Conservation (phyloP, 257 asterid genomes). For the Solanum sitiens region DNA sequence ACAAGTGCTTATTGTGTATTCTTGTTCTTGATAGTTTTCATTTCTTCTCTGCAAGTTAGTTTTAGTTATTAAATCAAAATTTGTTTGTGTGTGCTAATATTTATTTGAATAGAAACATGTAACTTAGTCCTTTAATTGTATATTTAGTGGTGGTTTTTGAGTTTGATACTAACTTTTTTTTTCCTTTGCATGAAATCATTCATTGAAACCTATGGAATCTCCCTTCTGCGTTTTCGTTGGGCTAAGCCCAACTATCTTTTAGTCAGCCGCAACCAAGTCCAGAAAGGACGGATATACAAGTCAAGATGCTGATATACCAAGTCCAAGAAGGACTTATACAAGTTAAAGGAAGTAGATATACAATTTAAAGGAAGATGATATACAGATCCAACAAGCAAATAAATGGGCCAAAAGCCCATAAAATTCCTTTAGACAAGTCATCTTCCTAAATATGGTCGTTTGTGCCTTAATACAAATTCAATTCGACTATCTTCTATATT, state of each 20-base stretch:
- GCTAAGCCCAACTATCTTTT: neutral
- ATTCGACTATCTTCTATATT: neutral
- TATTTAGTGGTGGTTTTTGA: neutral
- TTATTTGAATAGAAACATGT: neutral
- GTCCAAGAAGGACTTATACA: neutral
- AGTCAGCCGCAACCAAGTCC: neutral
- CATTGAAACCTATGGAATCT: neutral
- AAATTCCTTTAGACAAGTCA: neutral
- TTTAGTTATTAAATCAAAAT: no score
- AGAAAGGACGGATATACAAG: neutral
- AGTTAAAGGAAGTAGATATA: neutral
- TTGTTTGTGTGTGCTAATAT: neutral
- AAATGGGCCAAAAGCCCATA: neutral
- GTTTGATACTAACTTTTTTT: neutral
- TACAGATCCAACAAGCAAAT: neutral
- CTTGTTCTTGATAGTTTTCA: neutral
- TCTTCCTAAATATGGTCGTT: neutral
- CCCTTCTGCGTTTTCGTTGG: neutral
- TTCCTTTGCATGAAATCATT: neutral
- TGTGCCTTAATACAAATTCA: neutral
- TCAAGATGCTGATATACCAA: neutral
- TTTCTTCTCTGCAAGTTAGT: neutral
- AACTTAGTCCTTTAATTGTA: neutral
- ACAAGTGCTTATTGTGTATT: neutral
- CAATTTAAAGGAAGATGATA: neutral